Evolutionary conservation across 2,329 filamentous ascomycete species (phyloP).

Genomic region (Colletotrichum phormii): DNA sequence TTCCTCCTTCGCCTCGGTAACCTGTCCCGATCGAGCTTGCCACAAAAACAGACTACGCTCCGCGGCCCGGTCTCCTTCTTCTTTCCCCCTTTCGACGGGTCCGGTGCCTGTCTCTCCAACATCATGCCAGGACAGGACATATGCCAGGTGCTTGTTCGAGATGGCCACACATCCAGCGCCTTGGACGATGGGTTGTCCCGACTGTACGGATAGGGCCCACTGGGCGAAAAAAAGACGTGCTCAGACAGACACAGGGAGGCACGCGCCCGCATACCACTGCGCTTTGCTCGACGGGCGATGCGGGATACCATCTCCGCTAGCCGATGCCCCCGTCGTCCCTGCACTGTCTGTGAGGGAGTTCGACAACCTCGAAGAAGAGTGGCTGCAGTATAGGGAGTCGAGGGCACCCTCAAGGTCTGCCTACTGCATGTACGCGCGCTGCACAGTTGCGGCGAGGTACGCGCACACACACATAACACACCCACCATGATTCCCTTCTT

Average conservation of each 20-base stretch:
- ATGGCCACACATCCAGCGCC: not conserved
- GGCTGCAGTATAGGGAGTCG: not conserved
- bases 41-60: not conserved
- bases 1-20: slow-evolving; percentile 16
- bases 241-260: not conserved
- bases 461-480: too few relatives aligned
- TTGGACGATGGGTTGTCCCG: not conserved
- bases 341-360: not conserved
- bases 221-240: not conserved
- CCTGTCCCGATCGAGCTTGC: slow-evolving; percentile 25
- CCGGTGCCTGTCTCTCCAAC: not conserved
- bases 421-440: not conserved
- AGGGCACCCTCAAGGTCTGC: not conserved
- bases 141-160: not conserved
- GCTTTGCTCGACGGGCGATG: slow-evolving; percentile 1
- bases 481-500: not conserved
- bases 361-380: not conserved
- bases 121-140: not conserved
- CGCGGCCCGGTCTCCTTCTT: not conserved
- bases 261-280: slow-evolving; percentile 3
- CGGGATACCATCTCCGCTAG: not conserved
- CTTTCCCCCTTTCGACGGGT: not conserved
- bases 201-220: not conserved
- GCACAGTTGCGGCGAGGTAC: not conserved
- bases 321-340: not conserved